phyloP scores from a whole-genome alignment of 177 flowering plant genomes.

The Vitis hybrid region DNA sequence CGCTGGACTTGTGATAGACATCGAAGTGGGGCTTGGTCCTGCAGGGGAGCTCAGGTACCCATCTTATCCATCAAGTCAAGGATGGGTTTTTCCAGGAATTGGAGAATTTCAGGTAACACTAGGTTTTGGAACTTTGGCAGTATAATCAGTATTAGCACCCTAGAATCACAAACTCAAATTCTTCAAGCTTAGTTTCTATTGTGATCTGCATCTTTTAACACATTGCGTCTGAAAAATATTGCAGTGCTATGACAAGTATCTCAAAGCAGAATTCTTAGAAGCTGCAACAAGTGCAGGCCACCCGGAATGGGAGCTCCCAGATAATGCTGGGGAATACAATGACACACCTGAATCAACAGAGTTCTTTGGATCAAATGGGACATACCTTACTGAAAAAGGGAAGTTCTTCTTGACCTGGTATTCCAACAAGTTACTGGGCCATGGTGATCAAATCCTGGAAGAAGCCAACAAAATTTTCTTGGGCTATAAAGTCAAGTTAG shows the following conservation, averaged over 20 bases:
- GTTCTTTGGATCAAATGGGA: slow-evolving; percentile 61
- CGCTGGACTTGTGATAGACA: slow-evolving; percentile 53
- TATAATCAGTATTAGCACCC: background rate
- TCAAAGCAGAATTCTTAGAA: slow-evolving; percentile 54
- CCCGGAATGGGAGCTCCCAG: slow-evolving; percentile 79
- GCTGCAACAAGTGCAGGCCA: slow-evolving; percentile 59
- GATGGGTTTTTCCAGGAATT: slow-evolving; percentile 89
- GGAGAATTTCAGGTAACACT: slow-evolving; percentile 73
- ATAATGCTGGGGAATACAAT: slow-evolving; percentile 71
- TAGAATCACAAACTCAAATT: background rate
- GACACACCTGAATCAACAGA: slow-evolving; percentile 59
- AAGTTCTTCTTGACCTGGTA: slow-evolving; percentile 87
- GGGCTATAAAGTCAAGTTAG: slow-evolving; percentile 69
- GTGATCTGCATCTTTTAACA: background rate
- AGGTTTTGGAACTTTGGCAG: background rate
- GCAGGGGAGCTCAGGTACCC: slow-evolving; percentile 91
- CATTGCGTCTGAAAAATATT: slow-evolving; percentile 1
- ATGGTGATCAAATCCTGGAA: slow-evolving; percentile 84
- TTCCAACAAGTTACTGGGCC: slow-evolving; percentile 60
- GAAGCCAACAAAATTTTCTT: slow-evolving; percentile 69
- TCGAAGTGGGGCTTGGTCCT: slow-evolving; percentile 91
- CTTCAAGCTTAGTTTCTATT: background rate
- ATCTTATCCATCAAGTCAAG: slow-evolving; percentile 66
- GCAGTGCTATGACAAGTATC: slow-evolving; percentile 84
- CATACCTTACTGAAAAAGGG: slow-evolving; percentile 64